Evolutionary conservation across 129 eudicot species (phyloP), one percentile per base, ranked within the genome.

Genomic region (Ambrosia trifida): DNA sequence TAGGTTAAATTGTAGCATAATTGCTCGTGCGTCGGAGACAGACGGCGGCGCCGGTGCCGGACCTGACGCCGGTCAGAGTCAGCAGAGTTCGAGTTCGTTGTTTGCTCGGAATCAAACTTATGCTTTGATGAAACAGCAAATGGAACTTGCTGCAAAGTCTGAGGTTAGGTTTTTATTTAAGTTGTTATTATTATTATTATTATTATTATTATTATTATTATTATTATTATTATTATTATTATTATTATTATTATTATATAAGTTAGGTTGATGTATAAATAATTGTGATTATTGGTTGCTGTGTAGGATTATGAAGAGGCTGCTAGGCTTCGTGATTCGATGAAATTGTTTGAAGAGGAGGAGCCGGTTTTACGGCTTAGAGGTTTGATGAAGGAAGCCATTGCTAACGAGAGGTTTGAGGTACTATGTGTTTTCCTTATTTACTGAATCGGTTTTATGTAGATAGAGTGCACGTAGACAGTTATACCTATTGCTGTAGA

Each of bases 131-230:
- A 95, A 86, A 82, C 97, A 90, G 57, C 94, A 90, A 66, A 83
- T 95, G 99, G 96, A 90, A 71, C 89, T 95, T 40, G 99, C 99
- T 20, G 94, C 96, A 10, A 95, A 95, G 74, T 82, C 96, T 7
- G 99, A 95, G 99, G 99, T 90, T 24, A 2, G 45, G 46, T 73
- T 49, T 58, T 33, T 46, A 0, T 45, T 49, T 59, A n/a, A 53
- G 30, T 43, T 24, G 1, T 24, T 24, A 24, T 24, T 24, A 24
- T 24, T 24, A 24, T 24, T 24, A 24, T 24, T 24, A 24, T 24
- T 24, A 24, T 24, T 24, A 24, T 24, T 24, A 24, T 24, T 24
- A 24, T 24, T 24, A 24, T 24, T 24, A 24, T 24, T 24, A 24
- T 24, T 24, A 24, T 24, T 24, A 24, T 24, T 24, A 24, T 24